A percentile compares a stretch with the other conserved stretches of the same genome.
Conservation (phyloP, 2,329 filamentous ascomycete species). For the Teratosphaeria destructans region DNA sequence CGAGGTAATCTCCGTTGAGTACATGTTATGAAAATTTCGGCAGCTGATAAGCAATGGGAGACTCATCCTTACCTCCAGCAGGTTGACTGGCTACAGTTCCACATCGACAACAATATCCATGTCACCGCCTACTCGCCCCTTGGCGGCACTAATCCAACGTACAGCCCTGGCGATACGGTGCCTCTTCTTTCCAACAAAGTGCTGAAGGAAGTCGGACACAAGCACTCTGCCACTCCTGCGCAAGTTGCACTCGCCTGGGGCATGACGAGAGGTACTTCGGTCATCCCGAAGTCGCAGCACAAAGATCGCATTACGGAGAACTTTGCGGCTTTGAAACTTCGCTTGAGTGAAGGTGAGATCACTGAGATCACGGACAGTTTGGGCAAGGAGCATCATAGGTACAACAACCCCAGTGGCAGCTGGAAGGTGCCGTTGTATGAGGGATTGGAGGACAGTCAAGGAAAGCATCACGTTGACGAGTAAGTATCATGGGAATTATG, state of each 20-base stretch:
- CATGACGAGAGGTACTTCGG: slow-evolving; percentile 35
- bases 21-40: background rate
- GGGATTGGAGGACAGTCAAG: slow-evolving; percentile 29
- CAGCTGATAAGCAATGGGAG: slow-evolving; percentile 5
- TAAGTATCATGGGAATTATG: slow-evolving; percentile 4
- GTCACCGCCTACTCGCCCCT: slow-evolving; percentile 43
- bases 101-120: slow-evolving; percentile 40
- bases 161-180: slow-evolving; percentile 24
- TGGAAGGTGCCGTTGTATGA: slow-evolving; percentile 34
- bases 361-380: slow-evolving; percentile 12
- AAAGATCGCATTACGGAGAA: slow-evolving; percentile 37
- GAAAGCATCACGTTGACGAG: slow-evolving; percentile 13
- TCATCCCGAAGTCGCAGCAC: slow-evolving; percentile 43
- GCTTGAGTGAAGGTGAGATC: slow-evolving; percentile 31
- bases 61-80: slow-evolving; percentile 61
- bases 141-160: slow-evolving; percentile 40
- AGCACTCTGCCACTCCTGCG: slow-evolving; percentile 33
- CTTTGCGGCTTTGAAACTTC: slow-evolving; percentile 25
- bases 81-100: slow-evolving; percentile 41
- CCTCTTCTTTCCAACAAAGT: slow-evolving; percentile 34
- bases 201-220: slow-evolving; percentile 29
- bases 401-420: slow-evolving; percentile 31
- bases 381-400: slow-evolving; percentile 25
- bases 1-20: slow-evolving; percentile 4
- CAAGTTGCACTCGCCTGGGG: slow-evolving; percentile 42